Evolutionary conservation across 2,329 filamentous ascomycete species (phyloP).

Genomic region (Verticillium longisporum): DNA sequence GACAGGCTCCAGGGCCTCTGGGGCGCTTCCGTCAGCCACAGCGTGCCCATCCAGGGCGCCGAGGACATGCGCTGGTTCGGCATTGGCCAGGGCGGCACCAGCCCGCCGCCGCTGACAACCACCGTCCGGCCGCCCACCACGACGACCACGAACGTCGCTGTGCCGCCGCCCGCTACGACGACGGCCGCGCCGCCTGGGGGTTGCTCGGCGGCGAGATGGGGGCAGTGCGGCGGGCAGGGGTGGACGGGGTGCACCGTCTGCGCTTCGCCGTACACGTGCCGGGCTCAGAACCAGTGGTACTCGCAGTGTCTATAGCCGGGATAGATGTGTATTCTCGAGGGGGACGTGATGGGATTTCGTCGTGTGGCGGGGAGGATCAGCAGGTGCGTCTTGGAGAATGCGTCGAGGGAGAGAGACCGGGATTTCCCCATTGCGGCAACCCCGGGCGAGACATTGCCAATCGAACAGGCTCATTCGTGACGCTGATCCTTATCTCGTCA

Average conservation of each 20-base stretch:
- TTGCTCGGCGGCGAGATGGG: conserved; percentile 12
- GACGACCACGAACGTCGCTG: not conserved
- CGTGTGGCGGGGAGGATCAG: too few species aligned
- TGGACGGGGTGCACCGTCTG: conserved; percentile 38
- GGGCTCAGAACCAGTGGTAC: conserved; percentile 27
- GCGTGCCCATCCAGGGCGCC: conserved; percentile 21
- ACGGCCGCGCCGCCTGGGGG: conserved; percentile 5
- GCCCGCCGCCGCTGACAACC: not conserved
- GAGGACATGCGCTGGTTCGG: conserved; percentile 18
- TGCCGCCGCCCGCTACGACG: conserved; percentile 6
- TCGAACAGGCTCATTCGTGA: not conserved
- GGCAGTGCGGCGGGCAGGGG: conserved; percentile 37
- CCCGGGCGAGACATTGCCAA: not conserved
- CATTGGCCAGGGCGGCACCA: conserved; percentile 1
- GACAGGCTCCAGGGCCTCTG: conserved; percentile 23
- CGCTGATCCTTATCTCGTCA: not conserved
- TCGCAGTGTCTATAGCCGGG: conserved; percentile 30
- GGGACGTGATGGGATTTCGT: not conserved
- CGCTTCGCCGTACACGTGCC: conserved; percentile 28
- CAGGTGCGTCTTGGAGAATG: not conserved
- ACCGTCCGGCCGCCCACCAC: conserved; percentile 6
- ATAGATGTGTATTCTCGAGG: conserved; percentile 1
- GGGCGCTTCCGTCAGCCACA: conserved; percentile 23
- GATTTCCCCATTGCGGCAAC: not conserved
- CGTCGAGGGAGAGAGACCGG: not conserved